These are phyloP conservation scores for Candida maris DNA, from an alignment of 805 yeast genomes.

Conservation along the genomic window DNA sequence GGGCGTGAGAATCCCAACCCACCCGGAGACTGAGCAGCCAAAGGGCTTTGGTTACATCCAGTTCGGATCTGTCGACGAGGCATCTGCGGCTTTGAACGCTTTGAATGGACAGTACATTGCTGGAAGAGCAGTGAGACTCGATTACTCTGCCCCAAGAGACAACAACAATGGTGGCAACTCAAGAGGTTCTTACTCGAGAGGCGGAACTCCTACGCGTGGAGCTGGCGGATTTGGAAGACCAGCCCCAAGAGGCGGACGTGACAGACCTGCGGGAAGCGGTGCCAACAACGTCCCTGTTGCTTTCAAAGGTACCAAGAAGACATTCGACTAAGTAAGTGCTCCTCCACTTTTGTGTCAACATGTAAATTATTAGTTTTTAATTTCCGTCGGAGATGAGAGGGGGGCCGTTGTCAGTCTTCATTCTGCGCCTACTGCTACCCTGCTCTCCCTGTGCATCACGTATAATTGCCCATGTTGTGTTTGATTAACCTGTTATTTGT, in stretches of 20 bases:
- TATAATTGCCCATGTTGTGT: too few relatives aligned
- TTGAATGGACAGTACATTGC: constrained; percentile 85
- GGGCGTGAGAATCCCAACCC: constrained; percentile 93
- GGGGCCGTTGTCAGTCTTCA: too few relatives aligned
- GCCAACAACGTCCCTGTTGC: constrained; percentile 66
- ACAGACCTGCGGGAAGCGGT: constrained; percentile 50
- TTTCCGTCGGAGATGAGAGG: too few relatives aligned
- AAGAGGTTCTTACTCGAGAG: constrained; percentile 31
- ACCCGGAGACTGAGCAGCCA: constrained; percentile 98
- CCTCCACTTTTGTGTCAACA: constrained; percentile 1
- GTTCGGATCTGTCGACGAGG: constrained; percentile 81
- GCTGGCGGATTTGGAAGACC: constrained; percentile 40
- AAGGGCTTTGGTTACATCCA: constrained; percentile 99
- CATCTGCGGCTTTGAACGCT: constrained; percentile 81
- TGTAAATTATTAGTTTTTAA: constrained; percentile 7
- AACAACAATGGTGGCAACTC: constrained; percentile 31
- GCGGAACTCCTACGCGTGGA: constrained; percentile 39
- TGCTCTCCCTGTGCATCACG: too few relatives aligned
- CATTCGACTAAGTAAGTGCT: constrained; percentile 55
- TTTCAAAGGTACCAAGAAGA: constrained; percentile 82
- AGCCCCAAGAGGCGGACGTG: constrained; percentile 37
- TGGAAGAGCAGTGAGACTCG: constrained; percentile 93
- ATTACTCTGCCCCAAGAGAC: constrained; percentile 80
- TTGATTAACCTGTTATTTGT: too few relatives aligned
- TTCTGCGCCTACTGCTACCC: too few relatives aligned